Evolutionary conservation across 345 rosid genomes (phyloP).

Genomic region (Eucalyptus cloeziana): DNA sequence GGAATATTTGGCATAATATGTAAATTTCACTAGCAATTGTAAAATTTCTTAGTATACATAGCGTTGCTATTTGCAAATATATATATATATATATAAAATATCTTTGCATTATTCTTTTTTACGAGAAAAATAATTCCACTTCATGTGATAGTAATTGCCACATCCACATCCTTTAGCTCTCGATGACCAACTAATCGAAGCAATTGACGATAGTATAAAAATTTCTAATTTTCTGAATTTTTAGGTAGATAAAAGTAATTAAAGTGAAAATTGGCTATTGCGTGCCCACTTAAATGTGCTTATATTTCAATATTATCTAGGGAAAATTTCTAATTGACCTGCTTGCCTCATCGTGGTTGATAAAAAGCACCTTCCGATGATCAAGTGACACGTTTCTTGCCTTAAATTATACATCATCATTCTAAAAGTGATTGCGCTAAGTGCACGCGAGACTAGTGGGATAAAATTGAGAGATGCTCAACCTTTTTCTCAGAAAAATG

Average conservation of each 20-base stretch:
- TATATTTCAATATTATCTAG: not conserved
- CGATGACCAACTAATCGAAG: not conserved
- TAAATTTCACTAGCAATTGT: not conserved
- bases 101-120: not conserved
- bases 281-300: not conserved
- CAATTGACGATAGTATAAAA: not conserved
- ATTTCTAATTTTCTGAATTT: not conserved
- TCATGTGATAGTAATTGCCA: not conserved
- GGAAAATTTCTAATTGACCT: not conserved
- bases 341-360: not conserved
- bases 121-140: not conserved
- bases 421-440: not conserved
- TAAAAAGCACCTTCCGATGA: not conserved
- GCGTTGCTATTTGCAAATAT: not conserved
- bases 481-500: not conserved
- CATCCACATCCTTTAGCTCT: not conserved
- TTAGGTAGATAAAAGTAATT: not conserved
- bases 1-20: not conserved
- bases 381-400: not conserved
- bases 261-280: not conserved
- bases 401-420: not conserved
- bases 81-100: too few species aligned
- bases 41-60: not conserved
- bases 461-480: not conserved
- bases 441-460: not conserved